These are phyloP conservation scores for Epichloe sibirici DNA, from an alignment of 2,329 filamentous ascomycete species.

Conservation along the genomic window DNA sequence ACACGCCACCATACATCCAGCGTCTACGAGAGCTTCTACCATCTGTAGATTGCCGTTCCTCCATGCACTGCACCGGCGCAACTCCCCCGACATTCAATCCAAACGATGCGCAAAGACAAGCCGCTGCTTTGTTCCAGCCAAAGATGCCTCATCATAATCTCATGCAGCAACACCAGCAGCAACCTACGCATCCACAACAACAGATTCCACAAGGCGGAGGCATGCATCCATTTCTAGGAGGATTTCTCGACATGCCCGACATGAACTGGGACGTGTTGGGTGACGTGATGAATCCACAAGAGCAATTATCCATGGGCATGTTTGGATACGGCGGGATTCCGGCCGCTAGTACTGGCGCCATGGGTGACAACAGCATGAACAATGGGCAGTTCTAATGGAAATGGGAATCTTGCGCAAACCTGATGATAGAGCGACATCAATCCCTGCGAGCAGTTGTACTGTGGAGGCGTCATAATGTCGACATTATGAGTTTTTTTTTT, in stretches of 20 bases:
- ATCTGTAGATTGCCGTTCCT: conserved; percentile 23
- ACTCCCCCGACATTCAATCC: neutral
- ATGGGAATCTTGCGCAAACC: neutral
- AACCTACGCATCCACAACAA: neutral
- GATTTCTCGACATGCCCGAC: conserved; percentile 29
- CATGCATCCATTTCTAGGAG: conserved; percentile 32
- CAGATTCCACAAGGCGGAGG: conserved; percentile 11
- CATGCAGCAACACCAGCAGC: conserved; percentile 4
- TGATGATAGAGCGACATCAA: neutral
- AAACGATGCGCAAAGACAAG: neutral
- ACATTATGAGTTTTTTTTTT: neutral
- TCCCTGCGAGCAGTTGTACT: neutral
- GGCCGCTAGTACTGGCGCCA: conserved; percentile 7
- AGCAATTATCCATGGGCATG: conserved; percentile 18
- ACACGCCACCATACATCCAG: conserved; percentile 33
- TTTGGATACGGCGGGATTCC: conserved; percentile 20
- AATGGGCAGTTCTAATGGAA: conserved; percentile 4
- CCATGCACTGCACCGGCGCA: conserved; percentile 13
- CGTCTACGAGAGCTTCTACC: conserved; percentile 32
- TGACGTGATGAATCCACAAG: conserved; percentile 15
- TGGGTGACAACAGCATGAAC: conserved; percentile 4
- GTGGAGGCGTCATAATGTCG: neutral
- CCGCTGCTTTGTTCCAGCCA: neutral
- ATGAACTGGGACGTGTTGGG: conserved; percentile 37
- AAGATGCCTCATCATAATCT: conserved; percentile 1